A percentile compares a stretch with the other conserved stretches of the same genome.
phyloP scores from a whole-genome alignment of 2,329 filamentous ascomycete genomes.

The Phialophora verrucosa region DNA sequence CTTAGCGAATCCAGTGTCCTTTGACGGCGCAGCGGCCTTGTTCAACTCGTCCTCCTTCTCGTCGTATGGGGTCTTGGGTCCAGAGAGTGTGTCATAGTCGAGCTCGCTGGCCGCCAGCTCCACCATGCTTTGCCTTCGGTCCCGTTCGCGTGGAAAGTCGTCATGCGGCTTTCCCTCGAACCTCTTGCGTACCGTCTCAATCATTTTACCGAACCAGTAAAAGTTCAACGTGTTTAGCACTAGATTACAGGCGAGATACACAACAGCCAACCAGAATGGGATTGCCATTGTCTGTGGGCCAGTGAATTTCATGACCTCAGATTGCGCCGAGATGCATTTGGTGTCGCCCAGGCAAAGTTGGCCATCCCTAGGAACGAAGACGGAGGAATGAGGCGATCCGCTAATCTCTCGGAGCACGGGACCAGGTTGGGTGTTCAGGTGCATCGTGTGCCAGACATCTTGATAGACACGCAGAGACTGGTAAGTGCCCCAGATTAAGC shows the following conservation, averaged over 20 bases:
- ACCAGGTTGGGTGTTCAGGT: conserved; percentile 45
- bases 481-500: conserved; percentile 68
- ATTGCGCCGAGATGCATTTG: conserved; percentile 49
- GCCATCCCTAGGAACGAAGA: conserved; percentile 42
- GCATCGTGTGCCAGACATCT: conserved; percentile 63
- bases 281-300: conserved; percentile 48
- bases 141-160: conserved; percentile 39
- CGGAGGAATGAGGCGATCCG: conserved; percentile 20
- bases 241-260: conserved; percentile 64
- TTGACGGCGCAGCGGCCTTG: conserved; percentile 11
- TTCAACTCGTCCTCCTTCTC: conserved; percentile 24
- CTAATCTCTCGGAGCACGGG: conserved; percentile 41
- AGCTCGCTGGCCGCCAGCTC: conserved; percentile 37
- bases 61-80: conserved; percentile 31
- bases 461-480: conserved; percentile 63
- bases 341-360: conserved; percentile 47
- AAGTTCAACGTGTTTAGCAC: conserved; percentile 68
- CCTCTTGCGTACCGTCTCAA: conserved; percentile 66
- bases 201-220: conserved; percentile 72
- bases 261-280: conserved; percentile 64
- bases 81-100: conserved; percentile 41
- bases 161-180: conserved; percentile 57
- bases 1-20: conserved; percentile 4
- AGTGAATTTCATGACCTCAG: conserved; percentile 58
- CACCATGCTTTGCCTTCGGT: conserved; percentile 39